Evolutionary conservation across 768 basidiomycete species (phyloP), one percentile per base, ranked within the genome.

Genomic region (Podaxis sp.): DNA sequence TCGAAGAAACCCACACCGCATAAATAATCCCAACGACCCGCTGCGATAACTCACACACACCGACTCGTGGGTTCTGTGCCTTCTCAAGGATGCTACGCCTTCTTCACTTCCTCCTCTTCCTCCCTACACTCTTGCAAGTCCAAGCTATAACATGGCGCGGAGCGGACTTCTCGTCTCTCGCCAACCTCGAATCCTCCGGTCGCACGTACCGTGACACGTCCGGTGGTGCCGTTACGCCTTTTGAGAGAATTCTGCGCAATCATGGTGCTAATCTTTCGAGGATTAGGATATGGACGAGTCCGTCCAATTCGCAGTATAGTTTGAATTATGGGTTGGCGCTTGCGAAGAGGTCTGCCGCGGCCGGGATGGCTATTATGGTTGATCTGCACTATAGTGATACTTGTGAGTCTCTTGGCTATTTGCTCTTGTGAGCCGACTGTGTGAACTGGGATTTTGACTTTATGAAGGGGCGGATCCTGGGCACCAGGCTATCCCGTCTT

Each of bases 311-410:
- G 1, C 70, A 80, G 24, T 87, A 87, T 68, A 82, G 80, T 65
- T 69, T 85, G 59, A 72, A 68, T 40, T 85, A 86, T 65, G 85
- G 79, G 0, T 74, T 88, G 24, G 76, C 77, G 0, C 72, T 87
- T 44, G 86, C 81, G 4, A 85, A 85, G 71, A 75, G 86, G 9
- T 81, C 83, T 51, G 78, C 76, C 48, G 84, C 82, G 11, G 84
- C 83, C 11, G 85, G 85, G 11, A 79, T 87, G 83, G 74, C 75
- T 11, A 67, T 88, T 13, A 69, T 81, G 46, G 74, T 88, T 9
- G 85, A 88, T 66, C 69, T 87, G 52, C 86, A 88, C 66, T 87
- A 81, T 69, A 86, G 85, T 68, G 86, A 88, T 67, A 86, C 82
- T n/a, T 84, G 84, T 85, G 64, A 30, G 79, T 74, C 2, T 26